Evolutionary conservation across 345 rosid species (phyloP).

Genomic region (Pugionium dolabratum): DNA sequence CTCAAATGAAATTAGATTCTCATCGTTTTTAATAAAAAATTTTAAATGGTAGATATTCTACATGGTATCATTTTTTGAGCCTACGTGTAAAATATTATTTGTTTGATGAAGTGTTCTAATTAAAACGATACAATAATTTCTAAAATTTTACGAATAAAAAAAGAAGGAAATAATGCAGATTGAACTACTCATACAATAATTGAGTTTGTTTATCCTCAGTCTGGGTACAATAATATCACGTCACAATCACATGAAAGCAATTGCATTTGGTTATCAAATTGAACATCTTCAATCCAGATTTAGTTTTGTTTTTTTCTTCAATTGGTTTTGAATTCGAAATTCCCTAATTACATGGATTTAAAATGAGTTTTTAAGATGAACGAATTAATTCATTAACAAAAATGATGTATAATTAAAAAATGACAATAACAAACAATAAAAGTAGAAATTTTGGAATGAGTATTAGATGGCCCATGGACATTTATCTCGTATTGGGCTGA

Average conservation of each 20-base stretch:
- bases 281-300: constrained; percentile 23
- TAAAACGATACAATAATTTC: no score
- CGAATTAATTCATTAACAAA: no score
- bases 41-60: no score
- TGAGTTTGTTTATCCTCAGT: constrained; percentile 16
- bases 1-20: no score
- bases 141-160: not conserved
- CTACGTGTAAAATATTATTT: not conserved
- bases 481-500: not conserved
- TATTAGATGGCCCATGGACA: not conserved
- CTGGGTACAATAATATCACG: constrained; percentile 18
- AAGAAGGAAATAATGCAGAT: constrained; percentile 1
- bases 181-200: constrained; percentile 31
- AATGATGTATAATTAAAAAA: no score
- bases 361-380: no score
- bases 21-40: no score
- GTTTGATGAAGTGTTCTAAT: constrained; percentile 9
- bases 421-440: no score
- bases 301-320: not conserved
- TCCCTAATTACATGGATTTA: no score
- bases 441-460: no score
- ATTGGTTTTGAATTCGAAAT: not conserved
- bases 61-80: no score
- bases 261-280: constrained; percentile 31
- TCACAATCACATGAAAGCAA: constrained; percentile 26